Evolutionary conservation across 176 grass and related monocot genomes (phyloP).

Genomic region (Elymus sibiricus): DNA sequence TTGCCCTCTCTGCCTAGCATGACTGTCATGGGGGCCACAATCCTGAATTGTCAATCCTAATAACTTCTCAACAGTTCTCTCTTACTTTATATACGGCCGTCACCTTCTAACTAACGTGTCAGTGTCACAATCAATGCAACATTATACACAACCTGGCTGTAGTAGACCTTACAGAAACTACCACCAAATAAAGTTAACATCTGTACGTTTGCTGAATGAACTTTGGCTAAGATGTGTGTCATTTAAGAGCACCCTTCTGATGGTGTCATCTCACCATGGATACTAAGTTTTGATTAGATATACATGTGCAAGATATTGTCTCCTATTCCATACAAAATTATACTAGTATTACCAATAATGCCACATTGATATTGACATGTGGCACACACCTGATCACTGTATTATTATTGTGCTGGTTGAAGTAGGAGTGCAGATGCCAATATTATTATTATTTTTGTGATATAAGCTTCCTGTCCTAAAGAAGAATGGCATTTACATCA

Average conservation of each 20-base stretch:
- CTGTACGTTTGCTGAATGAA: slow-evolving; percentile 10
- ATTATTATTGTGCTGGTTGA: slow-evolving; percentile 32
- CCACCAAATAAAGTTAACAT: neutral
- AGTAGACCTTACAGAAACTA: neutral
- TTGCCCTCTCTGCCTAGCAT: slow-evolving; percentile 12
- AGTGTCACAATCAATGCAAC: slow-evolving; percentile 25
- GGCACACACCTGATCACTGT: slow-evolving; percentile 16
- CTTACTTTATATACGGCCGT: slow-evolving; percentile 26
- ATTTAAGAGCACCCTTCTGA: slow-evolving; percentile 13
- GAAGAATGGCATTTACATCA: slow-evolving; percentile 26
- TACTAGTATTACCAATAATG: slow-evolving; percentile 20
- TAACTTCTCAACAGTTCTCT: slow-evolving; percentile 16
- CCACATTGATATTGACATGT: slow-evolving; percentile 32
- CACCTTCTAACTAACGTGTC: slow-evolving; percentile 3
- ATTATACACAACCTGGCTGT: slow-evolving; percentile 2
- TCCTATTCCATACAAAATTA: slow-evolving; percentile 15
- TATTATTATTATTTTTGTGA: neutral
- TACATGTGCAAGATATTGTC: neutral
- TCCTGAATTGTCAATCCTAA: slow-evolving; percentile 28
- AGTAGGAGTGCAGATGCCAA: slow-evolving; percentile 7
- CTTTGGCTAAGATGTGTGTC: neutral
- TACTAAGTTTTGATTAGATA: neutral
- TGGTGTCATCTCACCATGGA: slow-evolving; percentile 11
- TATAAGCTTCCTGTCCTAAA: slow-evolving; percentile 26
- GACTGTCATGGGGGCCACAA: slow-evolving; percentile 27